Conservation (phyloP, 2,329 filamentous ascomycete genomes). For the Dothistroma pini region DNA sequence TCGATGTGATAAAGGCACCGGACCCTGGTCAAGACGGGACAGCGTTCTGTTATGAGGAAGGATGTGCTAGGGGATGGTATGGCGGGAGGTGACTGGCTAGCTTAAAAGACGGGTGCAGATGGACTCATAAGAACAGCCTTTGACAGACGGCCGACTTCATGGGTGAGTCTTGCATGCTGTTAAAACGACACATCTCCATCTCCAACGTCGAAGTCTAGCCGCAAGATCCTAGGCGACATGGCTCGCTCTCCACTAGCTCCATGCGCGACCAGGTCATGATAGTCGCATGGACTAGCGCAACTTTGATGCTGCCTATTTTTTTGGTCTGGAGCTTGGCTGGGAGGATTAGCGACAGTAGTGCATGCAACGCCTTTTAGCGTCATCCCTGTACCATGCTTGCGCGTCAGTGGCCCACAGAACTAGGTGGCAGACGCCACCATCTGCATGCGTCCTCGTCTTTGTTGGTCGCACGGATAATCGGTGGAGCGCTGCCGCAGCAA, state of each 20-base stretch:
- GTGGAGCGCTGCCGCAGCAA: slow-evolving; percentile 11
- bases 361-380: slow-evolving; percentile 10
- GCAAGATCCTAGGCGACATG: slow-evolving; percentile 22
- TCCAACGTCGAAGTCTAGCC: slow-evolving; percentile 22
- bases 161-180: slow-evolving; percentile 16
- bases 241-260: slow-evolving; percentile 20
- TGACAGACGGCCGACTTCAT: slow-evolving; percentile 14
- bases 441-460: slow-evolving; percentile 10
- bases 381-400: slow-evolving; percentile 14
- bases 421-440: slow-evolving; percentile 13
- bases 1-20: slow-evolving; percentile 19
- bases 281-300: slow-evolving; percentile 17
- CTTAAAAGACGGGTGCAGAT: slow-evolving; percentile 16
- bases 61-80: slow-evolving; percentile 13
- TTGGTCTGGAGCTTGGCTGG: slow-evolving; percentile 14
- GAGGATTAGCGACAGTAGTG: slow-evolving; percentile 13
- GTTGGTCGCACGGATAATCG: slow-evolving; percentile 8
- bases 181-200: slow-evolving; percentile 27
- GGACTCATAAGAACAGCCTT: slow-evolving; percentile 18
- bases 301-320: slow-evolving; percentile 11
- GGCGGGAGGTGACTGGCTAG: slow-evolving; percentile 15
- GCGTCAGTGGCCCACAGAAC: slow-evolving; percentile 18
- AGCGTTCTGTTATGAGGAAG: slow-evolving; percentile 19
- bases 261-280: slow-evolving; percentile 22
- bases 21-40: slow-evolving; percentile 18